phyloP scores from a whole-genome alignment of 1,284 basidiomycete species.

The Ceratorhiza oryzae-sativae region DNA sequence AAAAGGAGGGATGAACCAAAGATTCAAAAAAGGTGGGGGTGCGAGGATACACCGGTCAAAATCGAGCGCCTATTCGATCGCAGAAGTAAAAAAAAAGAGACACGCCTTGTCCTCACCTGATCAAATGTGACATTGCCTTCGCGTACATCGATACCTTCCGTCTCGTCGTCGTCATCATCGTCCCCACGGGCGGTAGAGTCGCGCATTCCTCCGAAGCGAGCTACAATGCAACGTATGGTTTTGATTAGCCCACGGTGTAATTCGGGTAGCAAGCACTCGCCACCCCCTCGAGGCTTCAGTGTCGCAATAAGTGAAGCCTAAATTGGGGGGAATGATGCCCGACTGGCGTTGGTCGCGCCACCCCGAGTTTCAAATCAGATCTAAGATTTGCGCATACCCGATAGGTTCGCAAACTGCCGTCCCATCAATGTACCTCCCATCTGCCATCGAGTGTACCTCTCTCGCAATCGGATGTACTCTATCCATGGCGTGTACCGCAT shows the following conservation, averaged over 20 bases:
- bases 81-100: not conserved
- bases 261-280: not conserved
- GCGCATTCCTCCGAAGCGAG: constrained; percentile 69
- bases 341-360: not conserved
- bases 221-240: not conserved
- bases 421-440: not conserved
- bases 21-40: not conserved
- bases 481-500: too few relatives aligned
- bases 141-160: constrained; percentile 69
- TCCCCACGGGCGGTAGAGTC: constrained; percentile 50
- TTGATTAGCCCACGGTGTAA: not conserved
- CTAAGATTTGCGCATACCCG: not conserved
- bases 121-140: constrained; percentile 87
- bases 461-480: too few relatives aligned
- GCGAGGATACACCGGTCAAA: not conserved
- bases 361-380: not conserved
- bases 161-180: constrained; percentile 66
- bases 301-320: not conserved
- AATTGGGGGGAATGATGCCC: not conserved
- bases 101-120: constrained; percentile 63
- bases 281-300: not conserved
- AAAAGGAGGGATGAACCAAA: not conserved
- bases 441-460: not conserved
- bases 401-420: constrained; percentile 1
- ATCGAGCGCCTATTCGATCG: not conserved